Evolutionary conservation across 1,284 basidiomycete species (phyloP).

Genomic region (Cutaneotrichosporon sp.): DNA sequence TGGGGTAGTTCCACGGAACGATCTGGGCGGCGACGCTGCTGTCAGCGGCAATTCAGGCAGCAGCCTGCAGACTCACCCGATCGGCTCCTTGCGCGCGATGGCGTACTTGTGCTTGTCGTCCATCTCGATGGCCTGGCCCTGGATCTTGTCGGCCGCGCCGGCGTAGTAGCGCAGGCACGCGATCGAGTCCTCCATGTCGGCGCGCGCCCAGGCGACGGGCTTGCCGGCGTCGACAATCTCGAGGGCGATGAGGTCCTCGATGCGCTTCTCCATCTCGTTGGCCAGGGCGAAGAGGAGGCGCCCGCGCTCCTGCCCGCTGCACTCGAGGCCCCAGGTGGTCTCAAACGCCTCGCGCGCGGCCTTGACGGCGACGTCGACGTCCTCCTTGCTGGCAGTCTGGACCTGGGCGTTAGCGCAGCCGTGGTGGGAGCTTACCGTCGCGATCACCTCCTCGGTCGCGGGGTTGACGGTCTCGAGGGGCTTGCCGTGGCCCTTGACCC

Average conservation of each 20-base stretch:
- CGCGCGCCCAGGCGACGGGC: constrained; percentile 62
- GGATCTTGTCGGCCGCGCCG: constrained; percentile 68
- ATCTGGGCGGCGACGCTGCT: constrained; percentile 67
- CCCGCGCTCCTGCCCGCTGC: constrained; percentile 71
- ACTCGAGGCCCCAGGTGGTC: constrained; percentile 68
- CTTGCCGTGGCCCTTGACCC: constrained; percentile 30
- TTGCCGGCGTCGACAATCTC: constrained; percentile 81
- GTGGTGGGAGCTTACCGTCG: constrained; percentile 35
- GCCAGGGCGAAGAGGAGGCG: constrained; percentile 77
- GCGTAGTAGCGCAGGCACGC: constrained; percentile 67
- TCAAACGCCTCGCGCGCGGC: constrained; percentile 79
- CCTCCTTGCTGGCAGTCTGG: constrained; percentile 55
- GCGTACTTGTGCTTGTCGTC: constrained; percentile 66
- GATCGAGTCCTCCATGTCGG: constrained; percentile 79
- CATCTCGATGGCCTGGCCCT: constrained; percentile 57
- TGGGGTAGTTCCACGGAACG: constrained; percentile 7
- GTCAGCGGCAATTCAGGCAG: not conserved
- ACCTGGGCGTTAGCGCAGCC: constrained; percentile 29
- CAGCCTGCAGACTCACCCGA: constrained; percentile 59
- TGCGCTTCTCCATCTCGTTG: constrained; percentile 83
- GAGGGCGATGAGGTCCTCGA: constrained; percentile 67
- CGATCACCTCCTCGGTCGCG: constrained; percentile 61
- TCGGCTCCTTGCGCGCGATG: constrained; percentile 86
- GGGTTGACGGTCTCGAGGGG: constrained; percentile 38
- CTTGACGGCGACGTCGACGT: constrained; percentile 78